Conservation (phyloP, 2,329 filamentous ascomycete genomes). For the Botrytis fragariae region DNA sequence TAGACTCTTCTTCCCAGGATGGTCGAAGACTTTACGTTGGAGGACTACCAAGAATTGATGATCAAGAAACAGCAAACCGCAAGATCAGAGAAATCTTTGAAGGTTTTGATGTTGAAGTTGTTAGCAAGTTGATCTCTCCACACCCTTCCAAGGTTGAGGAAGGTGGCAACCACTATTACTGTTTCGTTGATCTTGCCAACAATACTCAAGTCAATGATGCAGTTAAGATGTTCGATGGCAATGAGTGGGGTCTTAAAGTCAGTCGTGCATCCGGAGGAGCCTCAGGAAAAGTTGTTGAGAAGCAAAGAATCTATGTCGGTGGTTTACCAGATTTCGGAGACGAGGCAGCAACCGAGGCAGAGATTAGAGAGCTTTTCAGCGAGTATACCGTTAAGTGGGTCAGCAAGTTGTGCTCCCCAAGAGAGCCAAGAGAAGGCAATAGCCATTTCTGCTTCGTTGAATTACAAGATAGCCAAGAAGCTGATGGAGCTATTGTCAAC, state of each 20-base stretch:
- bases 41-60: conserved; percentile 49
- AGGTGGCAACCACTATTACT: conserved; percentile 59
- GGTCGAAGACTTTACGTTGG: conserved; percentile 50
- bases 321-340: conserved; percentile 50
- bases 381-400: conserved; percentile 44
- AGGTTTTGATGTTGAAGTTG: conserved; percentile 44
- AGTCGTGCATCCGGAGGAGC: conserved; percentile 19
- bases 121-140: conserved; percentile 50
- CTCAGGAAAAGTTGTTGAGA: conserved; percentile 34
- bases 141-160: conserved; percentile 53
- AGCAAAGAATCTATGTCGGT: conserved; percentile 49
- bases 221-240: conserved; percentile 42
- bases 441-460: conserved; percentile 66
- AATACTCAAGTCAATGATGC: conserved; percentile 53
- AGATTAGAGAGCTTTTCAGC: conserved; percentile 48
- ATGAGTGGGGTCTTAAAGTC: conserved; percentile 30
- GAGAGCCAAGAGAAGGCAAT: conserved; percentile 48
- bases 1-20: conserved; percentile 33
- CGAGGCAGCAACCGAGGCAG: conserved; percentile 46
- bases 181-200: conserved; percentile 62
- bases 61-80: conserved; percentile 47
- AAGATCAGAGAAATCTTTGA: conserved; percentile 49
- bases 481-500: conserved; percentile 49
- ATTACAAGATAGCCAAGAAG: conserved; percentile 53
- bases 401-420: conserved; percentile 53